These are phyloP conservation scores for Ramaria rubella DNA, from an alignment of 768 basidiomycete genomes.

Conservation along the genomic window DNA sequence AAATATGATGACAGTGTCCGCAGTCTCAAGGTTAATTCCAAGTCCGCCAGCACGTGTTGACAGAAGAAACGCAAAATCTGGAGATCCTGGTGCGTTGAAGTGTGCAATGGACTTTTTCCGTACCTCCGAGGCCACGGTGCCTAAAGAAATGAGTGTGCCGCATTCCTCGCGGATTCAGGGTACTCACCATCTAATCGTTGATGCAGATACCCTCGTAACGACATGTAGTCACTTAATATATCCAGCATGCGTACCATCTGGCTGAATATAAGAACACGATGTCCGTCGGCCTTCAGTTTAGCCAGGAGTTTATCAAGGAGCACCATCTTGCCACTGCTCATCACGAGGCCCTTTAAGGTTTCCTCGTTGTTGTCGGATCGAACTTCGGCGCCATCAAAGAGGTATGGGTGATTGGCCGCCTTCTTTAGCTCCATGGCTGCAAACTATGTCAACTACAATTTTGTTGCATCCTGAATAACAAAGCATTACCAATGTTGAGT, in stretches of 20 bases:
- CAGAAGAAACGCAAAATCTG: conserved; percentile 94
- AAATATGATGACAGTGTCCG: conserved; percentile 98
- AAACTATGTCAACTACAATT: conserved; percentile 3
- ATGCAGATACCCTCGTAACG: conserved; percentile 79
- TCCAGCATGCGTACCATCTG: conserved; percentile 99
- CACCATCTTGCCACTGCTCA: conserved; percentile 98
- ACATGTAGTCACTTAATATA: conserved; percentile 97
- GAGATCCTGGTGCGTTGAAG: conserved; percentile 89
- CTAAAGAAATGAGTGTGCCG: conserved; percentile 14
- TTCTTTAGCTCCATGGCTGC: conserved; percentile 98
- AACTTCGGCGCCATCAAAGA: conserved; percentile 93
- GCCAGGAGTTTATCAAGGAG: conserved; percentile 94
- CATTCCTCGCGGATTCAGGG: neutral
- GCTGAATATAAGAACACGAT: conserved; percentile 97
- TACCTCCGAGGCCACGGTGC: conserved; percentile 76
- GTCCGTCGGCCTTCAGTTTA: conserved; percentile 83
- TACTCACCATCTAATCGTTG: conserved; percentile 85
- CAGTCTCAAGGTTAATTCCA: conserved; percentile 98
- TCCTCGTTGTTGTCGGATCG: conserved; percentile 62
- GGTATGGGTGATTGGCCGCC: conserved; percentile 94
- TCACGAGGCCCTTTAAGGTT: conserved; percentile 89
- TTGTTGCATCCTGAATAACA: neutral
- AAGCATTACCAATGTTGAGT: conserved; percentile 76
- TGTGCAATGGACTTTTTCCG: conserved; percentile 96
- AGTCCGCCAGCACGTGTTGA: conserved; percentile 96